phyloP scores from a whole-genome alignment of 805 yeast species.

The Wickerhamomyces hampshirensis region DNA sequence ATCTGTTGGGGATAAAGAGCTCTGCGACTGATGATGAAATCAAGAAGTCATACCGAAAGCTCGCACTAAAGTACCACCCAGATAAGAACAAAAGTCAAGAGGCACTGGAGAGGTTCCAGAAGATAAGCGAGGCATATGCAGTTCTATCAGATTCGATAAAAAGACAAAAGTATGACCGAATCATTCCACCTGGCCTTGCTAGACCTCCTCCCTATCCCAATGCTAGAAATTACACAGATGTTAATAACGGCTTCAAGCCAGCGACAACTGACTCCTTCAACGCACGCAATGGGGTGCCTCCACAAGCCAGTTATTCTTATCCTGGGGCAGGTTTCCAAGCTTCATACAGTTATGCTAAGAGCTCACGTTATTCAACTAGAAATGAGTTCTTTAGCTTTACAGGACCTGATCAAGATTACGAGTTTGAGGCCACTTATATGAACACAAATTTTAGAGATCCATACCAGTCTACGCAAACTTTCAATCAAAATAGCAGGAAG shows the following conservation, averaged over 20 bases:
- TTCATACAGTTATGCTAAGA: background rate
- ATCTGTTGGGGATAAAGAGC: conserved; percentile 23
- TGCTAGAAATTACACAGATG: background rate
- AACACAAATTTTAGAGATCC: too few relatives aligned
- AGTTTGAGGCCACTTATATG: too few relatives aligned
- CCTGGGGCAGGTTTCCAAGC: background rate
- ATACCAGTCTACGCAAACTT: too few relatives aligned
- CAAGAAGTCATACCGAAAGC: conserved; percentile 34
- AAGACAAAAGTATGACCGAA: conserved; percentile 26
- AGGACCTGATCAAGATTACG: background rate
- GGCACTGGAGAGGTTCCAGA: conserved; percentile 27
- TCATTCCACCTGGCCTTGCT: background rate
- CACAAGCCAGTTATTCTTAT: background rate
- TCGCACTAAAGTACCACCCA: conserved; percentile 42
- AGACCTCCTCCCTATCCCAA: background rate
- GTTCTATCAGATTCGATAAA: conserved; percentile 24
- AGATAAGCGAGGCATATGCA: conserved; percentile 29
- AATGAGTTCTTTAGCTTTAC: too few relatives aligned
- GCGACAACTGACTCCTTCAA: background rate
- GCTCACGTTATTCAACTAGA: background rate
- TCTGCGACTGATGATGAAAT: conserved; percentile 24
- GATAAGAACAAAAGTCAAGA: conserved; percentile 30
- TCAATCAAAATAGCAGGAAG: background rate
- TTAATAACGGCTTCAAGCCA: background rate
- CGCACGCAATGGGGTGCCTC: background rate